Percentiles rank a stretch among this genome's conserved stretches.
phyloP scores from a whole-genome alignment of 306 rosid species.

The Ormosia semicastrata region DNA sequence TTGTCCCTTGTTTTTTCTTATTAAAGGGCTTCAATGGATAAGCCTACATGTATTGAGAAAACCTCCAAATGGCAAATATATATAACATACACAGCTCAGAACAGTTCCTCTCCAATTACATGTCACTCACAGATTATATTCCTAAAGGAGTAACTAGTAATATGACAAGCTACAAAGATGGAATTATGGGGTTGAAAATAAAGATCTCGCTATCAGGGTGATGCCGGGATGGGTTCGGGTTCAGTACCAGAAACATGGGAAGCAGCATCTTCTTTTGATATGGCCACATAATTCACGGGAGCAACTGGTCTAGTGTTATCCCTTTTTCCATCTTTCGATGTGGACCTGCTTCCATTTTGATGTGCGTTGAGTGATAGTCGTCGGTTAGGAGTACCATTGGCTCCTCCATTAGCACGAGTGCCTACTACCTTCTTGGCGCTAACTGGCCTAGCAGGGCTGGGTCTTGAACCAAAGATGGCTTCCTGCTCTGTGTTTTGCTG shows the following conservation, averaged over 20 bases:
- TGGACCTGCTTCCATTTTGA: constrained; percentile 83
- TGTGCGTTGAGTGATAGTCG: constrained; percentile 84
- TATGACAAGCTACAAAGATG: constrained; percentile 53
- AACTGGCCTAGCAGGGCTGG: constrained; percentile 81
- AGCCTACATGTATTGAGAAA: constrained; percentile 29
- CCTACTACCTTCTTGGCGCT: constrained; percentile 76
- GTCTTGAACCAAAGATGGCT: constrained; percentile 64
- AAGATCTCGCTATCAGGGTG: constrained; percentile 54
- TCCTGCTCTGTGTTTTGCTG: constrained; percentile 82
- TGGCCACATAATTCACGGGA: constrained; percentile 81
- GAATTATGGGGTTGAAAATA: constrained; percentile 27
- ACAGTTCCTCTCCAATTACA: constrained; percentile 36
- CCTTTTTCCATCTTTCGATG: constrained; percentile 68
- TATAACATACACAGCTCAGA: constrained; percentile 37
- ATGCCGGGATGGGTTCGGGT: constrained; percentile 60
- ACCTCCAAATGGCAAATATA: constrained; percentile 37
- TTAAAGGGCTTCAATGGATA: constrained; percentile 22
- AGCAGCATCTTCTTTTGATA: constrained; percentile 81
- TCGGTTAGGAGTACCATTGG: constrained; percentile 85
- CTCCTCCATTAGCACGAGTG: constrained; percentile 76
- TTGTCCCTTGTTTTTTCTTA: neutral
- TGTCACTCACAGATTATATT: constrained; percentile 51
- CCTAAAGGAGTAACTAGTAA: constrained; percentile 54
- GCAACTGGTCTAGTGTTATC: constrained; percentile 67
- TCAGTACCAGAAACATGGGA: constrained; percentile 82